phyloP scores from a whole-genome alignment of 129 eudicot genomes.

The Pulicaria dysenterica region DNA sequence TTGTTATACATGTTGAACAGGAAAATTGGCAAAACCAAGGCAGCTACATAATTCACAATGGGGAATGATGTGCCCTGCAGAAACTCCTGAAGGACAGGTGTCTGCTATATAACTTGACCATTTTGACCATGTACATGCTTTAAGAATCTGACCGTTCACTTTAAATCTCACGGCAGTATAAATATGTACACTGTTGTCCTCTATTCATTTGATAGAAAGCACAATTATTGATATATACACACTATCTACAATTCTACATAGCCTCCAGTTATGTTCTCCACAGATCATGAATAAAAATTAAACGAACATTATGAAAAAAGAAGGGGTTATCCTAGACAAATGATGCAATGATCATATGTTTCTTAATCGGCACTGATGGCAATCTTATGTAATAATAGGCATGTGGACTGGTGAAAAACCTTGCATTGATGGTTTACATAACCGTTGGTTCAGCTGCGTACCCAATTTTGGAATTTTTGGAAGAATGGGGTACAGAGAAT shows the following conservation, averaged over 20 bases:
- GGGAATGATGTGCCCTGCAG: constrained; percentile 99
- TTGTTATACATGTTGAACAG: constrained; percentile 31
- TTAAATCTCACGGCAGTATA: neutral
- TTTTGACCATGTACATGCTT: neutral
- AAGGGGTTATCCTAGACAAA: neutral
- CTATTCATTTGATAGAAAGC: neutral
- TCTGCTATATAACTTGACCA: neutral
- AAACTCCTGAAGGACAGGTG: constrained; percentile 99
- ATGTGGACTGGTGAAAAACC: constrained; percentile 95
- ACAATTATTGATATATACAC: neutral
- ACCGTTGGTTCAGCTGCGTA: constrained; percentile 99
- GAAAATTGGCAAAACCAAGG: constrained; percentile 93
- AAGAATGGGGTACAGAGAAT: constrained; percentile 99
- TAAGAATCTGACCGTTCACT: neutral
- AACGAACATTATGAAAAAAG: constrained; percentile 2
- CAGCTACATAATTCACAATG: constrained; percentile 98
- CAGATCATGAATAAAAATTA: neutral
- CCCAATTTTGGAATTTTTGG: constrained; percentile 93
- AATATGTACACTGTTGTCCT: neutral
- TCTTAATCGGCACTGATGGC: neutral
- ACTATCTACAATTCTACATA: neutral
- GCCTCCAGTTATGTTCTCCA: neutral
- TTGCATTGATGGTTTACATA: constrained; percentile 94
- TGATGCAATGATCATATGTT: neutral
- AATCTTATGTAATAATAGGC: constrained; percentile 46